Base-by-base conservation (phyloP, 805 yeast species). In the Starmera pachycereana region DNA sequence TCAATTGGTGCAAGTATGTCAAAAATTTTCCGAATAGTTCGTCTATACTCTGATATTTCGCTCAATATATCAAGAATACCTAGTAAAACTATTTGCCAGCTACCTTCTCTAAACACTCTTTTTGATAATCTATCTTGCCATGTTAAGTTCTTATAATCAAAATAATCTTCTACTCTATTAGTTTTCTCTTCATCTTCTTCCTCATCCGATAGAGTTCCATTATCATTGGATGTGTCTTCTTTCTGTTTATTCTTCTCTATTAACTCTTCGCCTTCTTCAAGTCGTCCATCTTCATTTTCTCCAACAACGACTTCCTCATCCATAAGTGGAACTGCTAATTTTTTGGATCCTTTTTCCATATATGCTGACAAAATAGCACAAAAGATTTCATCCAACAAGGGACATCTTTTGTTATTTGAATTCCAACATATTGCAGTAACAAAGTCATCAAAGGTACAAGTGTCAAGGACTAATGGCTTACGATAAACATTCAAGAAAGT, bases 81-180 rank as follows among this genome's bases (percentile, higher is more conserved):
- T 37, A 88, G 57, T 34, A 89, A 58, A 34, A 82, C 72, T 33
- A 81, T 69, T 50, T 86, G 81, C 96, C 97, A 90, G 40, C 76
- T 77, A 4, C 96, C 95, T 51, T 86, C 88, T 50, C 71, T 76
- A 57, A 84, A 92, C 46, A 74, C 73, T 40, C 96, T 74, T 40
- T 74, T 78, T 12, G 78, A 71, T 14, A 90, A 66, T 33, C 94
- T 66, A 28, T 83, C 94, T 43, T 78, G 74, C 96, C 97, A 92
- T 11, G 78, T 60, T 0, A 64, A 61, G 34, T 78, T 78, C 40
- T 81, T 66, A 56, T 76, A 72, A 42, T 78, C 74, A 49, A 83
- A 37, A 42, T 61, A 53, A 41, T 60, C 61, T 33, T 66, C 61
- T 12, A 64, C 57, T 8, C 50, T 51, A 37, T 49, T 44, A 6